Evolutionary conservation across 768 basidiomycete species (phyloP), one percentile per base, ranked within the genome.

Genomic region (Phylloporus rhodoxanthus): DNA sequence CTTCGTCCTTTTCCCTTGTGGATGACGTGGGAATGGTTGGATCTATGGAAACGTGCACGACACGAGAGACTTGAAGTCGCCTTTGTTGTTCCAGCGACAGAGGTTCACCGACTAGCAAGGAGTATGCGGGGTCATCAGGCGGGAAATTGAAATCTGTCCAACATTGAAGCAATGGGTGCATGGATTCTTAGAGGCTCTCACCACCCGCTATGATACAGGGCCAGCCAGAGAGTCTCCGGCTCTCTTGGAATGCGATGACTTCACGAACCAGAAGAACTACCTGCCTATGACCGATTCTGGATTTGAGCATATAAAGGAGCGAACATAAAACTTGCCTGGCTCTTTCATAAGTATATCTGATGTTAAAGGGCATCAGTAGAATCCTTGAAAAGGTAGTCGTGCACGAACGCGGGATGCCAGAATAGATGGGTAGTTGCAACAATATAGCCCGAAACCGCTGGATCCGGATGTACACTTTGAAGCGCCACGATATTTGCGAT

Each of bases 361-460:
- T 42, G 20, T 30, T 2, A 13, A 41, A 43, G 15, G 17, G 26
- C 14, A n/a, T 59, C 23, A 58, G 43, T 10, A 7, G 25, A n/a
- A 21, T 8, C 28, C 19, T 46, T 10, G 19, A 21, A n/a, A 47
- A 32, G 8, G 8, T 25, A 8, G 30, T 46, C 3, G 26, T 30
- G 19, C 25, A 71, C 78, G 50, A 68, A 91, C 83, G 76, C 78
- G 5, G 92, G 92, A 68, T 95, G 92, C 94, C 94, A 97, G 67
- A 96, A 97, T 20, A 95, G 72, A 70, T 97, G 94, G 0, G 93
- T 93, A 1, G 94, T 96, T 3, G 82, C 90, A 13, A 94, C 70
- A 34, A 95, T 70, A 29, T 91, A 66, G 4, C 92, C 90, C 33
- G 72, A 68, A 7, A 61, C 33, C 14, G 39, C 41, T 51, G 36